Conservation (phyloP, 2,329 filamentous ascomycete genomes). For the Fusarium mexicanum region DNA sequence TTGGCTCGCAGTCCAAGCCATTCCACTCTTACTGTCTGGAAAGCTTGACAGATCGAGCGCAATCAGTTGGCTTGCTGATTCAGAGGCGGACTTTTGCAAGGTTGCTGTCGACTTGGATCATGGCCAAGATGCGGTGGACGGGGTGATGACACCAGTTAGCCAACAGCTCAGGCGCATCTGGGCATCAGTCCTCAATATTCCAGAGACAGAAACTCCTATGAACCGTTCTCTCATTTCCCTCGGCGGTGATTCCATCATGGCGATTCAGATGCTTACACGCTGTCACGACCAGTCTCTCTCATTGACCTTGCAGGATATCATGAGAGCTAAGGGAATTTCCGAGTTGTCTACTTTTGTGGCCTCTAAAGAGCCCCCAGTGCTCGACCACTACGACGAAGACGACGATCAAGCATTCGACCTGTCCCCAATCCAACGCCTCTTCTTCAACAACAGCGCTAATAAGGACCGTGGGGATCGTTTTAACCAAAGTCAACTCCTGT, state of each 20-base stretch:
- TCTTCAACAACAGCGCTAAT: conserved; percentile 47
- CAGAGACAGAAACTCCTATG: conserved; percentile 41
- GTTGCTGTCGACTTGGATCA: conserved; percentile 50
- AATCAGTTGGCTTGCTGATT: conserved; percentile 54
- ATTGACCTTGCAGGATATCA: conserved; percentile 48
- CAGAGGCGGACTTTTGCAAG: conserved; percentile 51
- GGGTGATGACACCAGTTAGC: not conserved
- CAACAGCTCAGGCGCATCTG: conserved; percentile 47
- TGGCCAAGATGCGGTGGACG: not conserved
- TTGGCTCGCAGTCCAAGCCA: conserved; percentile 19
- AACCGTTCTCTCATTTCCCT: conserved; percentile 51
- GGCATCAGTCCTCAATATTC: conserved; percentile 52
- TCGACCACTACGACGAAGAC: not conserved
- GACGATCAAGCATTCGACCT: conserved; percentile 46
- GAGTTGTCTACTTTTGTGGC: conserved; percentile 34
- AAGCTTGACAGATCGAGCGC: conserved; percentile 45
- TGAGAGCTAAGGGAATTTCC: conserved; percentile 43
- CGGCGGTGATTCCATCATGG: conserved; percentile 57
- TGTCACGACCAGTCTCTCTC: conserved; percentile 45
- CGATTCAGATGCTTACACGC: conserved; percentile 55
- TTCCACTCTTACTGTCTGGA: conserved; percentile 25
- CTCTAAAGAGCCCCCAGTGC: not conserved
- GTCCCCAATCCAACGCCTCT: conserved; percentile 57
- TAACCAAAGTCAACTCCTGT: conserved; percentile 57
- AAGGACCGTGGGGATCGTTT: conserved; percentile 48